These are phyloP conservation scores for Lachnellula suecica DNA, from an alignment of 2,329 filamentous ascomycete genomes.

Conservation along the genomic window DNA sequence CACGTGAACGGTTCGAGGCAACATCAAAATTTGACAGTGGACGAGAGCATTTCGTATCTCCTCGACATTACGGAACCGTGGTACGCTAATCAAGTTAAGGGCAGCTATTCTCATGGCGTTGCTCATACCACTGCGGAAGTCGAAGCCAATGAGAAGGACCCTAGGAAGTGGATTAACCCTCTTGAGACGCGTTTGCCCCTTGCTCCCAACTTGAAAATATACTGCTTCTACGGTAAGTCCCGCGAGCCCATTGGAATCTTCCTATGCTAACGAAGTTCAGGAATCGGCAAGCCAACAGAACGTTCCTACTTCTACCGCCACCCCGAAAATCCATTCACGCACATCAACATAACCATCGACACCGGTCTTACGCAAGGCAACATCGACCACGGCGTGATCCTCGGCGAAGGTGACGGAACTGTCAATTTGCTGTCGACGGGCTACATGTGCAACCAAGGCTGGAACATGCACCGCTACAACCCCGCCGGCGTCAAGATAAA, in stretches of 20 bases:
- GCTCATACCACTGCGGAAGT: conserved; percentile 79
- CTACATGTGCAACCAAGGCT: conserved; percentile 96
- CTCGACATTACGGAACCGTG: conserved; percentile 78
- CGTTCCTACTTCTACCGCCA: conserved; percentile 85
- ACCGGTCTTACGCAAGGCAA: conserved; percentile 58
- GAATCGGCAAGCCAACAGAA: conserved; percentile 90
- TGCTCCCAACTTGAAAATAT: conserved; percentile 88
- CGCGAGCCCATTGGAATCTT: not conserved
- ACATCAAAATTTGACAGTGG: conserved; percentile 76
- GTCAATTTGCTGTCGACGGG: conserved; percentile 89
- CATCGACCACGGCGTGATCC: conserved; percentile 85
- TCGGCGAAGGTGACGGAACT: conserved; percentile 95
- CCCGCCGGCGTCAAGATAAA: conserved; percentile 79
- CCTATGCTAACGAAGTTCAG: conserved; percentile 15
- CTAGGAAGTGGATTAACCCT: conserved; percentile 90
- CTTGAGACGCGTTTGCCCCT: conserved; percentile 84
- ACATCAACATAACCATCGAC: conserved; percentile 73
- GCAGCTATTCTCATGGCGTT: conserved; percentile 84
- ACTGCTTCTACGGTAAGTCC: conserved; percentile 80
- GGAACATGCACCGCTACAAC: conserved; percentile 92
- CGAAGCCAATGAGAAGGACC: conserved; percentile 74
- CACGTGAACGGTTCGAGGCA: conserved; percentile 63
- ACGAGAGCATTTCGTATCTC: conserved; percentile 75
- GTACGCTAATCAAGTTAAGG: conserved; percentile 73
- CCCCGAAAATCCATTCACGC: conserved; percentile 62